Evolutionary conservation across 257 asterid genomes (phyloP).

Genomic region (Gynochthodes officinalis): DNA sequence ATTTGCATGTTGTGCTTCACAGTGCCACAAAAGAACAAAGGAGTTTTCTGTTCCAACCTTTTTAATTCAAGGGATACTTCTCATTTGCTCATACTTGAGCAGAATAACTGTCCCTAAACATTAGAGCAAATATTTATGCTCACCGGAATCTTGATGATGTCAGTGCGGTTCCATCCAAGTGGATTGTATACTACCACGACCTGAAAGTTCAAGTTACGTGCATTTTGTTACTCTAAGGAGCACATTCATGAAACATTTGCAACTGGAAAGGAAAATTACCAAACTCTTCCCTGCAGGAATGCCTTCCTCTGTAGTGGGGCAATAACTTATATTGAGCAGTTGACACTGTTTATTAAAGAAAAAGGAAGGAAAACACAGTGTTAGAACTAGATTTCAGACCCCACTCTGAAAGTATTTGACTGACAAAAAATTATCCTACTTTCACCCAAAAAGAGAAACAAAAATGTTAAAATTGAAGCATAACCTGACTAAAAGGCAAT

Average conservation of each 20-base stretch:
- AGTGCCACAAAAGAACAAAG: too few relatives aligned
- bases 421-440: too few relatives aligned
- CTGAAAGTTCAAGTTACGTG: conserved; percentile 33
- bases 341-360: conserved; percentile 55
- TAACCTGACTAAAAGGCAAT: conserved; percentile 57
- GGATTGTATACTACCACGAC: conserved; percentile 77
- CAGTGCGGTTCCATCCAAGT: conserved; percentile 82
- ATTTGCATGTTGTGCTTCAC: too few relatives aligned
- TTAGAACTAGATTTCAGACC: conserved; percentile 9
- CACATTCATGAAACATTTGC: conserved; percentile 6
- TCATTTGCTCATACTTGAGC: too few relatives aligned
- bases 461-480: conserved; percentile 3
- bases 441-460: not conserved
- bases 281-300: conserved; percentile 58
- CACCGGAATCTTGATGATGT: conserved; percentile 70
- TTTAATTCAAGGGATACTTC: too few relatives aligned
- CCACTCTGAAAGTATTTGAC: too few relatives aligned
- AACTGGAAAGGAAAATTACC: conserved; percentile 41
- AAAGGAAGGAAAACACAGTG: conserved; percentile 4
- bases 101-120: too few relatives aligned
- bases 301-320: conserved; percentile 75
- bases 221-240: not conserved
- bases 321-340: conserved; percentile 71
- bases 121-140: conserved; percentile 28
- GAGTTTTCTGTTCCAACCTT: not conserved